Evolutionary conservation across 2,329 filamentous ascomycete genomes (phyloP), one percentile per base, ranked within the genome.

Genomic region (Penicillium sp.): DNA sequence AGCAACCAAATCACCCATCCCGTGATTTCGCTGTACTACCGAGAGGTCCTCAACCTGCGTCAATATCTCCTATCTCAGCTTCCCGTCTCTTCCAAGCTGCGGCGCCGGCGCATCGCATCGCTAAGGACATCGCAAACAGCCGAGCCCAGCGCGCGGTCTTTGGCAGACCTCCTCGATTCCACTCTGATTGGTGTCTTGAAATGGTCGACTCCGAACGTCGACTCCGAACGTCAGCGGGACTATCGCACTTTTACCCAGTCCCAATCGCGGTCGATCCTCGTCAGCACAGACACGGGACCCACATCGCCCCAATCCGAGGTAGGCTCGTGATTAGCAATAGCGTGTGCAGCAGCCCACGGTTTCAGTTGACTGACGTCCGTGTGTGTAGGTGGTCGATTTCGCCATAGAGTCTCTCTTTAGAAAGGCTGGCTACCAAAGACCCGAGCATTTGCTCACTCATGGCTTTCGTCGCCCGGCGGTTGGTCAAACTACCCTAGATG

Each of bases 381-480:
- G 28, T 39, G 28, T 53, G 15, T 59, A 90, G 86, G 80, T 92
- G 58, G 77, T 92, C 38, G 86, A 91, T 63, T 89, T 88, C 67
- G 80, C 81, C 25, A 81, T 96, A 37, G 90, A 86, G 82, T 77
- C 81, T 8, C 74, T 95, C 1, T 95, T 95, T 67, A 81, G 80
- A 10, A 78, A 80, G 58, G 70, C 75, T 13, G 72, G 76, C 28
- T 71, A 69, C 50, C 67, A 75, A 43, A 81, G 79, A 62, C 84
- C 86, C 1, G 79, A 81, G 44, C 88, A 96, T 70, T 63, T 95
- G 4, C 79, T 98, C 4, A 91, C 89, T 59, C 86, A 95, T 74
- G 92, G 92, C 23, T 95, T 85, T 60, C 82, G 86, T 60, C 81
- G 57, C 32, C 59, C 65, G 32, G 62, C 59, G 7, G 57, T 59